Base-by-base conservation (phyloP, 108 stramenopile genomes). In the Bacterosira constricta region DNA sequence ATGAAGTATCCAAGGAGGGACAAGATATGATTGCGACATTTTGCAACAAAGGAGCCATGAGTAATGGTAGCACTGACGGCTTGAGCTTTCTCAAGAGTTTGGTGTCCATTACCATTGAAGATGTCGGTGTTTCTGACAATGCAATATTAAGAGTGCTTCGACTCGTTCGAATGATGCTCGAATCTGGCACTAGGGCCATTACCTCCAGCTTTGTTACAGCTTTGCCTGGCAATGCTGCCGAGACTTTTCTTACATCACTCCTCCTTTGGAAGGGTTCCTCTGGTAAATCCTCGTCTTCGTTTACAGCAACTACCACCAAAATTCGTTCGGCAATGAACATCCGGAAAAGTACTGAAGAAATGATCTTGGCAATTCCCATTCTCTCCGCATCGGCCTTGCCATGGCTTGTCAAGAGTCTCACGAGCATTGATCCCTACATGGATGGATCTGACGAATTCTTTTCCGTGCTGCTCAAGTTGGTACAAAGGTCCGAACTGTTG, bases 361-460 rank as follows among this genome's bases (percentile, higher is more conserved):
- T 95, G 51, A 85, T 95, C 46, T 72, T 91, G 18, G 62, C 70
- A 8, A 86, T 83, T 12, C 88, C 93, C 0, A 38, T 85, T 18
- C 84, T 95, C 18, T 84, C 86, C 4, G 57, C 75, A 25, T 64
- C 77, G 42, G 85, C 88, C 20, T 53, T 95, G 10, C 90, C 94
- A 18, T 96, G 92, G 91, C 75, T 96, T 23, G 86, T 90, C 12
- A 66, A 81, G 35, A 85, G 89, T 3, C 66, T 96, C 26, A 78
- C 84, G 41, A 62, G 49, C 21, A 77, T 96, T 13, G 78, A 88
- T 42, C 66, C 87, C 13, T 74, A 63, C 10, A 86, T 83, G 27
- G 91, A 93, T 49, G 77, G 75, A 10, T 86, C 92, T 29, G 66
- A 67, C 23, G 92, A 96, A 50, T 93, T 86, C 64, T 96, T 96